Conservation (phyloP, 495 filamentous ascomycete genomes). For the Coniosporium apollinis region DNA sequence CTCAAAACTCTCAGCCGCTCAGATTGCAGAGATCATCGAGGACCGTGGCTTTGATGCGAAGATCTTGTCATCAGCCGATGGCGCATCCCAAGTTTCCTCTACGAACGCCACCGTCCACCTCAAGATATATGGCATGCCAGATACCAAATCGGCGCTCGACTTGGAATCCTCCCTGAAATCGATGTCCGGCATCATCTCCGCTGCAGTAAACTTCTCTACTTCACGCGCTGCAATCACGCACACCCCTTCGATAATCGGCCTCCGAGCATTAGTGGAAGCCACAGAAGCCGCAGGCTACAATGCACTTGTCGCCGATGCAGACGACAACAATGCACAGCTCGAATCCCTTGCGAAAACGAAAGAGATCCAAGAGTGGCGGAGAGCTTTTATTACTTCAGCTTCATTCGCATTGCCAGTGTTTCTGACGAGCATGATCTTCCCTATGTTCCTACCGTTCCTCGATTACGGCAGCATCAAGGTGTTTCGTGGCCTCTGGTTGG, state of each 20-base stretch:
- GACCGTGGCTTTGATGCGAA: slow-evolving; percentile 86
- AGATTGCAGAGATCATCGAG: slow-evolving; percentile 67
- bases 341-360: slow-evolving; percentile 92
- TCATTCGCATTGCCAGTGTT: slow-evolving; percentile 85
- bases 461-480: slow-evolving; percentile 56
- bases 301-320: slow-evolving; percentile 72
- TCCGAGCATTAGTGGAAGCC: slow-evolving; percentile 66
- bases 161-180: slow-evolving; percentile 53
- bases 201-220: slow-evolving; percentile 49
- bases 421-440: slow-evolving; percentile 76
- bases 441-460: slow-evolving; percentile 30
- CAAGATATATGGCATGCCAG: slow-evolving; percentile 66
- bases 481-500: slow-evolving; percentile 63
- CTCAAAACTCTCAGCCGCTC: slow-evolving; percentile 43
- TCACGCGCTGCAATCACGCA: slow-evolving; percentile 55
- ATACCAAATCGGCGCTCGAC: slow-evolving; percentile 47
- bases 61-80: slow-evolving; percentile 43
- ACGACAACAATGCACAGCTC: slow-evolving; percentile 93
- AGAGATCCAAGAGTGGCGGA: slow-evolving; percentile 84
- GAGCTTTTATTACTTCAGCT: slow-evolving; percentile 55
- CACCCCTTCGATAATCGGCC: slow-evolving; percentile 49
- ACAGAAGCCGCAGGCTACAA: slow-evolving; percentile 72
- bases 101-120: slow-evolving; percentile 43
- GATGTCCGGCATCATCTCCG: slow-evolving; percentile 53
- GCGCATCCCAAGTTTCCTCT: slow-evolving; percentile 28